Conservation (phyloP, 148 eudicot genomes). For the Camellia granthamiana region DNA sequence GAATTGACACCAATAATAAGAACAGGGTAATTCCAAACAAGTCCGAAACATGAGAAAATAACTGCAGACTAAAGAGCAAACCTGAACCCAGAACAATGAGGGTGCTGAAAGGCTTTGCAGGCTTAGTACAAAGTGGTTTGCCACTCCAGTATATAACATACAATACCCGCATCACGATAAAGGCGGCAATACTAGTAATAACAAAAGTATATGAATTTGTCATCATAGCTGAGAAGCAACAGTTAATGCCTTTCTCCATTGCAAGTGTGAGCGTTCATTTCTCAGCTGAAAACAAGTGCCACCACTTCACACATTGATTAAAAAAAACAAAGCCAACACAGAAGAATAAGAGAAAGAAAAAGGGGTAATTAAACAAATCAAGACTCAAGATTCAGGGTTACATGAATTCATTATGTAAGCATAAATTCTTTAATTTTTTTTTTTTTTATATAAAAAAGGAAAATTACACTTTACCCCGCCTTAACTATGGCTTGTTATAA, state of each 20-base stretch:
- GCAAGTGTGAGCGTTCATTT: not conserved
- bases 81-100: slow-evolving; percentile 94
- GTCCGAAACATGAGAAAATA: not conserved
- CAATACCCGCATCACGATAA: slow-evolving; percentile 39
- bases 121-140: slow-evolving; percentile 35
- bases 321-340: slow-evolving; percentile 3
- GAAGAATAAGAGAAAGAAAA: not conserved
- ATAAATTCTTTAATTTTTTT: slow-evolving; percentile 37
- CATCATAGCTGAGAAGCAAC: not conserved
- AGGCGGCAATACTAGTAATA: slow-evolving; percentile 17
- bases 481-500: no score
- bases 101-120: slow-evolving; percentile 52
- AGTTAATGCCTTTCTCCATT: slow-evolving; percentile 14
- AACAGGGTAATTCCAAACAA: not conserved
- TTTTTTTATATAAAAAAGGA: not conserved
- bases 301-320: not conserved
- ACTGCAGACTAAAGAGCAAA: slow-evolving; percentile 16
- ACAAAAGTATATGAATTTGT: not conserved
- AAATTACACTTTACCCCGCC: not conserved
- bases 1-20: slow-evolving; percentile 11
- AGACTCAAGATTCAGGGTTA: no score
- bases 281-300: slow-evolving; percentile 6
- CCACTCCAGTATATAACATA: slow-evolving; percentile 52
- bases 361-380: not conserved
- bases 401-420: slow-evolving; percentile 60